phyloP scores from a whole-genome alignment of 345 rosid species.

The Camelina laxa region DNA sequence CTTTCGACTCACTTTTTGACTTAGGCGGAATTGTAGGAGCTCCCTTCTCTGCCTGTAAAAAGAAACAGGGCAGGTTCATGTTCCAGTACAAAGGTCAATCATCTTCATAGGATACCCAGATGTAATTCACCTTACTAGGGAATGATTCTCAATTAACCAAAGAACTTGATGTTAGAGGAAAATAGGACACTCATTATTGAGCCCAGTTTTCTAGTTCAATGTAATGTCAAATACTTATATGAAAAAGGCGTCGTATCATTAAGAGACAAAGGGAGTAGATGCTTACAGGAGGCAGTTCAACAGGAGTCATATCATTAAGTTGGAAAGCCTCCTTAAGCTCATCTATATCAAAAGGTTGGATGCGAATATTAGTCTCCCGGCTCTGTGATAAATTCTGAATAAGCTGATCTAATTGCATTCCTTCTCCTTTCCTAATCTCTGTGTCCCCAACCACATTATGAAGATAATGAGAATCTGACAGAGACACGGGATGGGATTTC shows the following conservation, averaged over 20 bases:
- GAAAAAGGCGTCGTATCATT: neutral
- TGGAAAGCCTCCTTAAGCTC: constrained; percentile 78
- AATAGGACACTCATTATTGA: neutral
- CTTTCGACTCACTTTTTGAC: constrained; percentile 72
- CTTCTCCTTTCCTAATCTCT: constrained; percentile 88
- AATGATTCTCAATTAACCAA: constrained; percentile 4
- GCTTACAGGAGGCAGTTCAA: constrained; percentile 73
- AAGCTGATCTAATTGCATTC: constrained; percentile 89
- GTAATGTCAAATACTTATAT: neutral
- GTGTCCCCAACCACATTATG: constrained; percentile 81
- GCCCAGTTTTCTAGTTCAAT: constrained; percentile 1
- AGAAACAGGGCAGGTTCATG: constrained; percentile 1
- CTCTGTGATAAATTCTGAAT: constrained; percentile 51
- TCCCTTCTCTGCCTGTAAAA: constrained; percentile 75
- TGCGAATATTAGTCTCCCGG: constrained; percentile 54
- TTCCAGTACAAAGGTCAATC: neutral
- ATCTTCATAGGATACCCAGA: constrained; percentile 10
- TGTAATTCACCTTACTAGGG: constrained; percentile 6
- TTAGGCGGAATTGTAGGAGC: constrained; percentile 73
- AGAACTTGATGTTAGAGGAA: constrained; percentile 4
- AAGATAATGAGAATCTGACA: constrained; percentile 80
- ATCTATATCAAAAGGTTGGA: constrained; percentile 76
- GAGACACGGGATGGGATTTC: constrained; percentile 74
- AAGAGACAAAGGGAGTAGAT: constrained; percentile 28
- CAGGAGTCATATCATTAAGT: constrained; percentile 63